Base-by-base conservation (phyloP, 2,329 filamentous ascomycete species). In the Fusarium pseudoanthophilum region DNA sequence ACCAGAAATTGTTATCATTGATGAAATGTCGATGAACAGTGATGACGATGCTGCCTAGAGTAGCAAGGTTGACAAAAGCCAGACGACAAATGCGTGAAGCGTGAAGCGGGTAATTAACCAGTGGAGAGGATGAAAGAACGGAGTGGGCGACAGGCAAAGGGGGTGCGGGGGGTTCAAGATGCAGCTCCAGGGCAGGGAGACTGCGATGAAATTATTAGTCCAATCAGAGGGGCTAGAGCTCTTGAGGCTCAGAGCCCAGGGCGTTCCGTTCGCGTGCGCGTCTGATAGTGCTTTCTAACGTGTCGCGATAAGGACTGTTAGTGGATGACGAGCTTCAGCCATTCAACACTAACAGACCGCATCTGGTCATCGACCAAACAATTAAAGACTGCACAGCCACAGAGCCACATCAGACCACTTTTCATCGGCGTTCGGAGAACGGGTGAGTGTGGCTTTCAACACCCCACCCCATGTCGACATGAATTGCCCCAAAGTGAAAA, bases 121-220 rank as follows among this genome's bases (percentile, higher is more conserved):
- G 72, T 75, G 69, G 72, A 74, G 68, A 76, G 60, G 64, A 67
- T 72, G 72, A 60, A 75, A 64, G 72, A 74, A 72, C 65, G 69
- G 73, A 74, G 75, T 75, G 66, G 53, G 61, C 56, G 59, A 57
- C 64, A 58, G 51, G 45, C 60, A 64, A 75, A 73, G 71, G 75
- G 66, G 72, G 53, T 67, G 73, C 67, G 60, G 75, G 36, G 72
- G 45, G 59, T 65, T 49, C 46, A 51, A 60, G 40, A 46, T 51
- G 34, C 43, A 39, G 63, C 49, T 73, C 59, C 57, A 49, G 42
- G 28, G 34, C 52, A 56, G 67, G 59, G 63, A 57, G 51, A 57
- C 61, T 59, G 69, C 32, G 42, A 34, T 21, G 18, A 36, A 58
- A 32, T 28, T 49, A 48, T 20, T 7, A 21, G 42, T 40, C 69